Conservation (phyloP, 75 land plant genomes). For the Sequoiadendron giganteum region DNA sequence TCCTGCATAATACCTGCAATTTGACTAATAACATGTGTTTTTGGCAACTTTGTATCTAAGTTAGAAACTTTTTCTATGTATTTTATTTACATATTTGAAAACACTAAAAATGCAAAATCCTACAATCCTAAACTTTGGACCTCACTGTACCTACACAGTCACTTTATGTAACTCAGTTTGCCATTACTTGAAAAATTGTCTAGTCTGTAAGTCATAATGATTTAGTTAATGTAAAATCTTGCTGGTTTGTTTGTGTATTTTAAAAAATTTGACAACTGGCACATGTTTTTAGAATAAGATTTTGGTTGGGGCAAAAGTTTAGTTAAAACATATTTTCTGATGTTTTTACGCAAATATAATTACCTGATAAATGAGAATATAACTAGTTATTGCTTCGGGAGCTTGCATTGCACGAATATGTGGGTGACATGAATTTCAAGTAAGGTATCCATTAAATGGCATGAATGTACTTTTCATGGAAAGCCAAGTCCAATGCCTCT, state of each 20-base stretch:
- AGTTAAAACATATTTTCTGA: no score
- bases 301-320: neutral
- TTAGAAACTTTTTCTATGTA: neutral
- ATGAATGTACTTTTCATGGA: neutral
- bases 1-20: neutral
- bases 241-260: neutral
- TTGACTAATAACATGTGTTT: neutral
- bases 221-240: neutral
- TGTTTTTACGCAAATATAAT: no score
- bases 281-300: neutral
- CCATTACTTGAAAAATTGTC: neutral
- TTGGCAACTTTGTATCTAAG: neutral
- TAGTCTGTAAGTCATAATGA: neutral
- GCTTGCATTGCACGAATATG: no score
- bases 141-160: neutral
- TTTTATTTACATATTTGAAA: neutral
- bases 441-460: neutral
- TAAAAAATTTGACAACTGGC: neutral
- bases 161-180: neutral
- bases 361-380: no score
- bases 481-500: neutral
- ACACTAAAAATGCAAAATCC: neutral
- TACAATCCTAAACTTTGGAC: neutral
- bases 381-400: no score
- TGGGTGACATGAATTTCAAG: neutral